A percentile compares a stretch with the other conserved stretches of the same genome.
phyloP scores from a whole-genome alignment of 1,139 yeast species.

The Yamadazyma trypodendri region DNA sequence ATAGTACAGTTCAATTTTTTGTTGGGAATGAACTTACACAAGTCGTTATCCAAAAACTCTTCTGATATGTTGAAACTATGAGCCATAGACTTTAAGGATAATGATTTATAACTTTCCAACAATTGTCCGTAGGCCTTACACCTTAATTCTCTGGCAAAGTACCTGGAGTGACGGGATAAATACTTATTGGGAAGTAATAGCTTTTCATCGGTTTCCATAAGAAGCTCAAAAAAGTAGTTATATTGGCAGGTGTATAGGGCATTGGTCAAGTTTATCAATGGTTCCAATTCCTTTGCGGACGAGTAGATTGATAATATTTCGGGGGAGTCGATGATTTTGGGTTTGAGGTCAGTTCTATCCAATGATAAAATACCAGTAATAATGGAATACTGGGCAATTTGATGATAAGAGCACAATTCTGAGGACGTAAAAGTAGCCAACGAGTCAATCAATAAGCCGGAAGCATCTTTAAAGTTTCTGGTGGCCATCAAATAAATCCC shows the following conservation, averaged over 20 bases:
- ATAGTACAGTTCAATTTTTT: conserved; percentile 93
- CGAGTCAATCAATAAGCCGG: conserved; percentile 81
- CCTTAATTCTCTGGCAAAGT: conserved; percentile 87
- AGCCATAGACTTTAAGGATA: conserved; percentile 91
- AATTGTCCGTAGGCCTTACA: conserved; percentile 94
- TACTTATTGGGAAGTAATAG: conserved; percentile 75
- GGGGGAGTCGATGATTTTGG: conserved; percentile 88
- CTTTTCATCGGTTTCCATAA: conserved; percentile 76
- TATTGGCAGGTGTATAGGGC: conserved; percentile 90
- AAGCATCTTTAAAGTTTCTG: conserved; percentile 81
- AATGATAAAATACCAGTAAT: conserved; percentile 81
- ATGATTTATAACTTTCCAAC: conserved; percentile 88
- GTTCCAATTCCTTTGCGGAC: conserved; percentile 69
- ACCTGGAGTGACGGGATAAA: conserved; percentile 75
- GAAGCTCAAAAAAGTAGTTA: conserved; percentile 71
- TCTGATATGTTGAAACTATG: conserved; percentile 84
- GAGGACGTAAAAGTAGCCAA: conserved; percentile 96
- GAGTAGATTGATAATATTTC: conserved; percentile 83
- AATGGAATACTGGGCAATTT: conserved; percentile 85
- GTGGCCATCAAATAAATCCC: conserved; percentile 85
- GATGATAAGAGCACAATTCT: conserved; percentile 86
- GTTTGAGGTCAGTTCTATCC: conserved; percentile 81
- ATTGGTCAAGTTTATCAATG: conserved; percentile 80
- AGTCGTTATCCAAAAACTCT: conserved; percentile 78
- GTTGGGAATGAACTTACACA: conserved; percentile 88